Base-by-base conservation (phyloP, 2,329 filamentous ascomycete genomes). In the Talaromyces sp. region DNA sequence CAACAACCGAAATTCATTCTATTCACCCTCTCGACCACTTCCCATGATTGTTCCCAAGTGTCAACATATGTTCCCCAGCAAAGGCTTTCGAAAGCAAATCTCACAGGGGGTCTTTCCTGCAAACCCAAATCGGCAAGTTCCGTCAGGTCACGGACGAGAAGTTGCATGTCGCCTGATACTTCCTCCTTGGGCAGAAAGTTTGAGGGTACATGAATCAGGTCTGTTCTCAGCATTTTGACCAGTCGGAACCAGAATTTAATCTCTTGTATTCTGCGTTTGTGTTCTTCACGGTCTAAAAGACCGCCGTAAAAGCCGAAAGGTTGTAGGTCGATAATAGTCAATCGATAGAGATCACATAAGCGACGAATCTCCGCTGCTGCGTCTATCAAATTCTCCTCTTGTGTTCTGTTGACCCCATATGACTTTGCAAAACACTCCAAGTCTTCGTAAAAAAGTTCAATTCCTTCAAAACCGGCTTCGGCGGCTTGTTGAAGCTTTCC, bases 381-480 rank as follows among this genome's bases (percentile, higher is more conserved):
- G 5, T 79, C 72, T 22, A 90, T 70, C 45, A 88, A 82, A 69
- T 82, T 82, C 10, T 79, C 72, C 15, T 77, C 70, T 2, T 76
- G 78, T 19, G 79, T 72, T 38, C 77, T 75, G 47, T 81, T 80
- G 29, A 2, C 80, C 73, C 58, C 49, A 31, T 58, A 62, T 1
- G 81, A 76, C 34, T 75, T 70, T 69, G 89, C 86, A 13, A 90
- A 73, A 70, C 88, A 86, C 65, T 86, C 80, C 5, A 94, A 83
- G 74, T 94, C 91, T 73, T 94, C 91, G 76, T 89, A 88, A 80
- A 92, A 93, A 19, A 93, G 82, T 74, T 94, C 91, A 69, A 94
- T 85, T 60, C 89, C 90, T 65, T 84, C 76, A 73, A 92, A 87
- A 22, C 88, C 88, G 70, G 90, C 84, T 63, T 82, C 80, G 5